Evolutionary conservation across 371 early-diverging fungal genomes (phyloP).

Genomic region (Nematocida sp.): DNA sequence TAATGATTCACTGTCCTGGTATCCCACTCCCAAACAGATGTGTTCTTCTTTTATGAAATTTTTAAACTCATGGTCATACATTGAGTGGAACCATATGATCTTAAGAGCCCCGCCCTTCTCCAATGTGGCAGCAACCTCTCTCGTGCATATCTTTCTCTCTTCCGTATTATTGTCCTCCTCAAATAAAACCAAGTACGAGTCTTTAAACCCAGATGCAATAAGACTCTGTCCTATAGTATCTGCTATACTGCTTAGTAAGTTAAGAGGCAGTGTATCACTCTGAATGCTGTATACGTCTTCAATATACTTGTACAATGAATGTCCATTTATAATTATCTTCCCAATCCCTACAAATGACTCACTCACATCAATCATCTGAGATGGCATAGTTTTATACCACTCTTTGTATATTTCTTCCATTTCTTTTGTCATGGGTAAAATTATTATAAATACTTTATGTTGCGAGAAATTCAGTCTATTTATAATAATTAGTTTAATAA

Average conservation of each 20-base stretch:
- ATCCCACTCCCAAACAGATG: slow-evolving; percentile 49
- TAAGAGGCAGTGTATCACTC: slow-evolving; percentile 32
- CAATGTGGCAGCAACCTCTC: slow-evolving; percentile 20
- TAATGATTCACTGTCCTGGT: slow-evolving; percentile 22
- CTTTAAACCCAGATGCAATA: slow-evolving; percentile 39
- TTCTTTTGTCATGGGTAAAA: slow-evolving; percentile 54
- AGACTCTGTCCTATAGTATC: slow-evolving; percentile 35
- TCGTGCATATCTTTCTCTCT: slow-evolving; percentile 27
- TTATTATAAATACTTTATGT: slow-evolving; percentile 43
- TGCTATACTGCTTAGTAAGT: slow-evolving; percentile 17
- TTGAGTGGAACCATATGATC: slow-evolving; percentile 41
- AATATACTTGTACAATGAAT: slow-evolving; percentile 47
- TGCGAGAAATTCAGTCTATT: not conserved
- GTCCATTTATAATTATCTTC: slow-evolving; percentile 56
- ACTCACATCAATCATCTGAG: slow-evolving; percentile 48
- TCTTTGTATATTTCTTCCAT: slow-evolving; percentile 15
- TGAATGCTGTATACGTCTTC: slow-evolving; percentile 42
- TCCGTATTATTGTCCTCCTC: slow-evolving; percentile 29
- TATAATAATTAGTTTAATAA: no score
- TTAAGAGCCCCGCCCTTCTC: slow-evolving; percentile 1
- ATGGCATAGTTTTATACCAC: slow-evolving; percentile 42
- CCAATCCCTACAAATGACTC: slow-evolving; percentile 59
- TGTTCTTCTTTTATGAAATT: slow-evolving; percentile 57
- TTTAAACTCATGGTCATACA: slow-evolving; percentile 9
- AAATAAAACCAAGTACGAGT: slow-evolving; percentile 51